These are phyloP conservation scores for Mycena vulgaris DNA, from an alignment of 768 basidiomycete species.

Conservation along the genomic window DNA sequence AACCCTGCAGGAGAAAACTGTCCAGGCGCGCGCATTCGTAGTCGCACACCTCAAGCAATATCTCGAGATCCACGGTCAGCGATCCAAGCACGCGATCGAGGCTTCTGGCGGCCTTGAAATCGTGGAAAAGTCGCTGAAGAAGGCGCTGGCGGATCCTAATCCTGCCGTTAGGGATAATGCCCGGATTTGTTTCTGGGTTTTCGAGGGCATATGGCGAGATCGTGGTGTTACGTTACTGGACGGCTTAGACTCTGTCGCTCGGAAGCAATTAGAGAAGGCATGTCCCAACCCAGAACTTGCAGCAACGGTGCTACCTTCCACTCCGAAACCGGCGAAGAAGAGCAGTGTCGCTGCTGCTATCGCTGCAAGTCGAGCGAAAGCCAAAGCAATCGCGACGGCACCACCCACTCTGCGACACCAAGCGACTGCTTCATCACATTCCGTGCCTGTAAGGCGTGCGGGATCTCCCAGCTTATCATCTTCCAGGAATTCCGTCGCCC, in stretches of 20 bases:
- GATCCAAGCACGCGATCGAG: constrained; percentile 79
- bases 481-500: constrained; percentile 54
- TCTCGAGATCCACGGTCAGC: constrained; percentile 79
- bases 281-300: constrained; percentile 75
- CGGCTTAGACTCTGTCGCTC: constrained; percentile 74
- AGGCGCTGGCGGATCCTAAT: constrained; percentile 83
- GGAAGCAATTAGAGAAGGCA: constrained; percentile 89
- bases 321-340: constrained; percentile 78
- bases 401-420: constrained; percentile 88
- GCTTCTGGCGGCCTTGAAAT: constrained; percentile 75
- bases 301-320: constrained; percentile 57
- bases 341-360: constrained; percentile 89
- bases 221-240: constrained; percentile 76
- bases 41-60: constrained; percentile 83
- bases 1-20: constrained; percentile 84
- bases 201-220: constrained; percentile 82
- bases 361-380: constrained; percentile 91
- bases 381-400: constrained; percentile 85
- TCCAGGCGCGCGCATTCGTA: constrained; percentile 78
- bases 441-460: constrained; percentile 62
- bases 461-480: constrained; percentile 60
- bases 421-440: constrained; percentile 81
- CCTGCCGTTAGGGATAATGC: constrained; percentile 83
- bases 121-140: constrained; percentile 82
- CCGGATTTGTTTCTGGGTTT: constrained; percentile 85